These are phyloP conservation scores for Brasilioporus rufonigricans DNA, from an alignment of 768 basidiomycete genomes.

Conservation along the genomic window DNA sequence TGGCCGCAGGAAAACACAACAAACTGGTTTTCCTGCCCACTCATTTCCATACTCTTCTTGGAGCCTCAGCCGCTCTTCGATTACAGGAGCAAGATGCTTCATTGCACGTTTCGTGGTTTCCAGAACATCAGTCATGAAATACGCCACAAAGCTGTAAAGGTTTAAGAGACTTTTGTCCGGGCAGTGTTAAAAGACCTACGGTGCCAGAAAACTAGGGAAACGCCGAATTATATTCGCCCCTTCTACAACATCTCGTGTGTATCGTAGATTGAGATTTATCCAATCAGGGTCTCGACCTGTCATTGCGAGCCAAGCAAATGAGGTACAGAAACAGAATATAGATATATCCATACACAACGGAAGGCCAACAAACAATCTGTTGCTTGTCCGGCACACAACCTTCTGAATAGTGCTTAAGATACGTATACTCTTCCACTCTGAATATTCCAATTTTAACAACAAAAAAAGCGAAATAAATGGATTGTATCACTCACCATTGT, in stretches of 20 bases:
- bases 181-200: not conserved
- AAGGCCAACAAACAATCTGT: not conserved
- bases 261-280: not conserved
- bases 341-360: not conserved
- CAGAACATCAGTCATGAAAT: not conserved
- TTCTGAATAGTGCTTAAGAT: not conserved
- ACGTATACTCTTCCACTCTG: not conserved
- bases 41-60: not conserved
- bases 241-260: not conserved
- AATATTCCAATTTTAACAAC: not conserved
- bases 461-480: not conserved
- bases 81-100: not conserved
- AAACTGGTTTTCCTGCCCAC: not conserved
- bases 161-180: no score
- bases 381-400: not conserved
- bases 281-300: not conserved
- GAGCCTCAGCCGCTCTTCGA: not conserved
- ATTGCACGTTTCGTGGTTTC: not conserved
- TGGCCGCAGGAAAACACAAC: not conserved
- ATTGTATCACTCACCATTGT: not conserved
- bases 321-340: no score
- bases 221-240: not conserved
- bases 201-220: not conserved
- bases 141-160: no score
- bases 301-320: not conserved